These are phyloP conservation scores for Fusarium concolor DNA, from an alignment of 2,329 filamentous ascomycete genomes.

Conservation along the genomic window DNA sequence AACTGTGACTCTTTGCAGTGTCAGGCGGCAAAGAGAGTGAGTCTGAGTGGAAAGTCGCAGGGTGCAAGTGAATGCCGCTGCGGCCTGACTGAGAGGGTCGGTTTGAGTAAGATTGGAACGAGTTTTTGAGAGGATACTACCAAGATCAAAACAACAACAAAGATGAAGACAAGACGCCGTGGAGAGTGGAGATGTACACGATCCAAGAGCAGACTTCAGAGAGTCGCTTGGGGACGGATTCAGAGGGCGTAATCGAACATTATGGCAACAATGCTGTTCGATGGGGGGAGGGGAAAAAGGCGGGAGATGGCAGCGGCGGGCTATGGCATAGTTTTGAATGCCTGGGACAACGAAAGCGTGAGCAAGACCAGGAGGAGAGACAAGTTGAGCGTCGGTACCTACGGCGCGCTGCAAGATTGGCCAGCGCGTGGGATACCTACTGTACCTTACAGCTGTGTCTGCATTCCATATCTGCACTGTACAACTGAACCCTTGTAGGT, in stretches of 20 bases:
- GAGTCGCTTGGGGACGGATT: slow-evolving; percentile 63
- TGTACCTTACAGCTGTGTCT: slow-evolving; percentile 22
- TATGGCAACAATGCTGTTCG: slow-evolving; percentile 65
- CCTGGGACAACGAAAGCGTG: slow-evolving; percentile 38
- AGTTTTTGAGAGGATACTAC: slow-evolving; percentile 23
- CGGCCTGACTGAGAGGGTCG: slow-evolving; percentile 45
- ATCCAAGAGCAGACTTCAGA: slow-evolving; percentile 64
- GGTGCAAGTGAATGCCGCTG: slow-evolving; percentile 66
- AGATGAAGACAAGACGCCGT: slow-evolving; percentile 50
- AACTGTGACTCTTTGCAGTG: slow-evolving; percentile 33
- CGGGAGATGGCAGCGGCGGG: slow-evolving; percentile 47
- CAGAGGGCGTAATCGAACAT: slow-evolving; percentile 65
- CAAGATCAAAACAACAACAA: slow-evolving; percentile 44
- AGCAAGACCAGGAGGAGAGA: slow-evolving; percentile 36
- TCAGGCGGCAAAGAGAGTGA: slow-evolving; percentile 39
- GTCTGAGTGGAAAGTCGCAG: slow-evolving; percentile 52
- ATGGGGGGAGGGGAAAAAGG: slow-evolving; percentile 58
- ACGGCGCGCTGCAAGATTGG: slow-evolving; percentile 30
- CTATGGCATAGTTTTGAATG: slow-evolving; percentile 54
- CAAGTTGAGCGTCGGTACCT: slow-evolving; percentile 38
- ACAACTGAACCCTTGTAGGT: slow-evolving; percentile 21
- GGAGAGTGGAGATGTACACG: slow-evolving; percentile 53
- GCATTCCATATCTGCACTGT: slow-evolving; percentile 9
- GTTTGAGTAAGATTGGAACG: slow-evolving; percentile 1
- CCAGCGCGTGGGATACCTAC: slow-evolving; percentile 20